phyloP scores from a whole-genome alignment of 129 eudicot genomes.

The Erigeron canadensis region DNA sequence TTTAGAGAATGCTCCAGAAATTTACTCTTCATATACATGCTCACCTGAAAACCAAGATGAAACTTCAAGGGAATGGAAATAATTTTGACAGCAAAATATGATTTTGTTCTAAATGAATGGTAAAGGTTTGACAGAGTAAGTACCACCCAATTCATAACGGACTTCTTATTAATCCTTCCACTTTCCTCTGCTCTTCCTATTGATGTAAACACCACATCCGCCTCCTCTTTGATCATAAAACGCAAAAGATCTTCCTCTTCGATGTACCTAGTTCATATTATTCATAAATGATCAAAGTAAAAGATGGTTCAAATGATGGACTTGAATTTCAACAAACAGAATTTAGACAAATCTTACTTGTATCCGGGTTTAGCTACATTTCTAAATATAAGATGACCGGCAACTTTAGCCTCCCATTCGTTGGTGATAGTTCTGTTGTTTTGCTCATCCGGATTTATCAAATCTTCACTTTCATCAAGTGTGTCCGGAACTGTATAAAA shows the following conservation, averaged over 20 bases:
- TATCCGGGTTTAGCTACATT: slow-evolving; percentile 52
- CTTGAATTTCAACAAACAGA: background rate
- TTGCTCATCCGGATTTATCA: slow-evolving; percentile 41
- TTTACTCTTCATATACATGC: slow-evolving; percentile 61
- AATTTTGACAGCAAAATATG: background rate
- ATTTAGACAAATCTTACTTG: slow-evolving; percentile 37
- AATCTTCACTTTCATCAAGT: slow-evolving; percentile 49
- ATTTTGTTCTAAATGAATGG: background rate
- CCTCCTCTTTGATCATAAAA: slow-evolving; percentile 51
- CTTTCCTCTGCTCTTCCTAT: slow-evolving; percentile 57
- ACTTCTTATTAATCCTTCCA: slow-evolving; percentile 48
- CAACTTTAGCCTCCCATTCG: slow-evolving; percentile 53
- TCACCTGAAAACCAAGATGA: slow-evolving; percentile 38
- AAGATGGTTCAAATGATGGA: background rate
- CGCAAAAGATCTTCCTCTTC: slow-evolving; percentile 60
- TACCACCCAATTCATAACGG: slow-evolving; percentile 66
- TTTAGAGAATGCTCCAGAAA: slow-evolving; percentile 55
- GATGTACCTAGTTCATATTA: slow-evolving; percentile 40
- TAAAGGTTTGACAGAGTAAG: background rate
- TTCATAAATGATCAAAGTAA: background rate
- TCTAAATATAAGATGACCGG: slow-evolving; percentile 45
- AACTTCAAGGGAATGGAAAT: background rate
- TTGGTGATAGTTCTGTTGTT: slow-evolving; percentile 45
- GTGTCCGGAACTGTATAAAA: slow-evolving; percentile 53
- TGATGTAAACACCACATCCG: slow-evolving; percentile 41